Percentiles rank a stretch among this genome's conserved stretches.
Evolutionary conservation across 345 rosid genomes (phyloP).

Genomic region (Mallotus nudiflorus): DNA sequence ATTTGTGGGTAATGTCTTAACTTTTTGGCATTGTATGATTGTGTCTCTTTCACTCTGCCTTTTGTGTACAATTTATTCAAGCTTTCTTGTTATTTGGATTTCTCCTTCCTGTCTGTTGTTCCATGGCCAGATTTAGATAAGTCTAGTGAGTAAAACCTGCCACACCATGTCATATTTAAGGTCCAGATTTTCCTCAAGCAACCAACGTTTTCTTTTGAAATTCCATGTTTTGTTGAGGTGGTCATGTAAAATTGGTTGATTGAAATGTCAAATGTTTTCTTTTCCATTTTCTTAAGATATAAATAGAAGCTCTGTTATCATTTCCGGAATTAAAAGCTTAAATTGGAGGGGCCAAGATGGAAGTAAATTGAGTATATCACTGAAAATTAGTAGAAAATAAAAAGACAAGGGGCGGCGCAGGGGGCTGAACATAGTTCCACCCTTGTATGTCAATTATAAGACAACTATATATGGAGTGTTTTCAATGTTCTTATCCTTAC

Average conservation of each 20-base stretch:
- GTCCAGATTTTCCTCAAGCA: constrained; percentile 11
- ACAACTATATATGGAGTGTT: background rate
- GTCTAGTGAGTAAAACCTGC: constrained; percentile 22
- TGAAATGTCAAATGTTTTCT: background rate
- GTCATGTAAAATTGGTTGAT: constrained; percentile 7
- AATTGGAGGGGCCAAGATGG: no score
- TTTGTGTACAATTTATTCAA: background rate
- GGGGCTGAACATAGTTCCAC: no score
- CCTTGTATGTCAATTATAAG: background rate
- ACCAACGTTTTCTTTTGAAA: constrained; percentile 12
- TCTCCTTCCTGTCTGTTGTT: constrained; percentile 13
- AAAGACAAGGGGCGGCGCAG: no score
- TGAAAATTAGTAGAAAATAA: no score
- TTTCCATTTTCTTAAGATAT: background rate
- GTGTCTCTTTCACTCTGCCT: background rate
- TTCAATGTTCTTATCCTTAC: constrained; percentile 2
- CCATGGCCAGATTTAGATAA: constrained; percentile 13
- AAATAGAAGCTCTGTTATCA: background rate
- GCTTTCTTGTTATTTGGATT: constrained; percentile 8
- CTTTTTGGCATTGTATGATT: background rate
- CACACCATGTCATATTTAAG: background rate
- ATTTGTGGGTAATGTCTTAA: background rate
- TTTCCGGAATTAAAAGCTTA: no score
- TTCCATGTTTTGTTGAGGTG: background rate
- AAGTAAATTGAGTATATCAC: no score